Conservation (phyloP, 208 protist genomes). For the Angomonas deanei region DNA sequence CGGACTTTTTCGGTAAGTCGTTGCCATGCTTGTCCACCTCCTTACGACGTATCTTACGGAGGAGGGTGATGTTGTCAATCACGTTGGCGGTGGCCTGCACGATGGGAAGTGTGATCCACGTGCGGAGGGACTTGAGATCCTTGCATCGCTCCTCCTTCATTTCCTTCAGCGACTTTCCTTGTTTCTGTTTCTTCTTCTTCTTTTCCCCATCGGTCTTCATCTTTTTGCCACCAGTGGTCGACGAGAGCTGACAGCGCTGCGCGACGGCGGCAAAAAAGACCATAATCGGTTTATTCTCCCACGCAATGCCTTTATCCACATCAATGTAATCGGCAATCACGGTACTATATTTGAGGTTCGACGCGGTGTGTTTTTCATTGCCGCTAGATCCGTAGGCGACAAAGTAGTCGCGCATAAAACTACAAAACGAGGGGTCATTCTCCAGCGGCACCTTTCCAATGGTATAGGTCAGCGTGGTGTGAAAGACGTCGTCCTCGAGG, state of each 20-base stretch:
- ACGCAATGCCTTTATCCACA: background rate
- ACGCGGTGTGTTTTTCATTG: background rate
- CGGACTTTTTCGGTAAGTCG: conserved; percentile 4
- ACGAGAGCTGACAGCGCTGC: conserved; percentile 4
- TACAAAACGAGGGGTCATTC: conserved; percentile 58
- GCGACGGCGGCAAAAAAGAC: conserved; percentile 1
- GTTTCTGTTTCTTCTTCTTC: conserved; percentile 5
- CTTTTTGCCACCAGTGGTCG: background rate
- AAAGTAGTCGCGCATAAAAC: conserved; percentile 61
- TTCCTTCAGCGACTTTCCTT: background rate
- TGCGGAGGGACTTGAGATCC: conserved; percentile 11
- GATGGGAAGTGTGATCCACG: conserved; percentile 33
- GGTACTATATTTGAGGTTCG: background rate
- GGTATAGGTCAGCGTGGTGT: conserved; percentile 38
- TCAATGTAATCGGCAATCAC: background rate
- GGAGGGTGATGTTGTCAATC: conserved; percentile 48
- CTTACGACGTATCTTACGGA: conserved; percentile 31
- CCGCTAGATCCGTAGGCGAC: background rate
- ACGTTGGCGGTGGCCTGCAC: conserved; percentile 37
- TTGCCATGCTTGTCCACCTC: conserved; percentile 20
- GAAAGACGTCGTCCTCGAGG: conserved; percentile 42
- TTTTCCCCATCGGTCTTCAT: background rate
- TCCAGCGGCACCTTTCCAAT: conserved; percentile 36
- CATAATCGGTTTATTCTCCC: background rate
- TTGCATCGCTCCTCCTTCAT: background rate